Evolutionary conservation across 306 rosid genomes (phyloP).

Genomic region (Rubus idaeus): DNA sequence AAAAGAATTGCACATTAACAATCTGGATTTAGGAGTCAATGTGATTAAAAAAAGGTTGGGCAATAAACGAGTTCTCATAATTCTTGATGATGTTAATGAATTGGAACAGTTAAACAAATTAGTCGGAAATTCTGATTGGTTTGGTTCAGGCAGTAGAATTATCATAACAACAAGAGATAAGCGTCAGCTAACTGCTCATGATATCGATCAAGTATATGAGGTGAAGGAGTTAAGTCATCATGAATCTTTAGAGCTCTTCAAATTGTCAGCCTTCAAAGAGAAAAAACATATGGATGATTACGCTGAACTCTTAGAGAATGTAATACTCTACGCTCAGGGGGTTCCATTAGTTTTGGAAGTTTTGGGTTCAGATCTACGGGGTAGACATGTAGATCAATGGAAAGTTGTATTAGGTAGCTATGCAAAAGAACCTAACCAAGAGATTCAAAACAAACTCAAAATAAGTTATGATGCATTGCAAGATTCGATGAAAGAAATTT

Average conservation of each 20-base stretch:
- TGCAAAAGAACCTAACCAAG: slow-evolving; percentile 31
- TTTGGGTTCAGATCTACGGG: slow-evolving; percentile 36
- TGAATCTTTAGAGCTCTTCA: no score
- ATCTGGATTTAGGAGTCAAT: neutral
- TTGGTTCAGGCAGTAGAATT: neutral
- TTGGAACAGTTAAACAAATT: neutral
- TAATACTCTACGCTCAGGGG: neutral
- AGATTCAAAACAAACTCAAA: slow-evolving; percentile 24
- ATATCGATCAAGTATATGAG: neutral
- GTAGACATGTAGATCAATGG: slow-evolving; percentile 27
- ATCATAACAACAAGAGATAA: neutral
- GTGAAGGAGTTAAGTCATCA: no score
- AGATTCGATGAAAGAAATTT: no score
- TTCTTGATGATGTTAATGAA: neutral
- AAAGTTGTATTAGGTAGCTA: slow-evolving; percentile 28
- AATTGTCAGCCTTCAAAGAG: no score
- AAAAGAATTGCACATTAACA: neutral
- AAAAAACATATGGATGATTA: neutral
- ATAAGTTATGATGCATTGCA: no score
- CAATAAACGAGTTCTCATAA: neutral
- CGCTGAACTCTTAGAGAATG: neutral
- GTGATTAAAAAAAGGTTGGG: neutral
- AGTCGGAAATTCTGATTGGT: neutral
- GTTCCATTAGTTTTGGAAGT: slow-evolving; percentile 38
- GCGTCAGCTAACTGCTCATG: neutral